phyloP scores from a whole-genome alignment of 2,329 filamentous ascomycete genomes.

The Pseudophaeomoniella oleicola region DNA sequence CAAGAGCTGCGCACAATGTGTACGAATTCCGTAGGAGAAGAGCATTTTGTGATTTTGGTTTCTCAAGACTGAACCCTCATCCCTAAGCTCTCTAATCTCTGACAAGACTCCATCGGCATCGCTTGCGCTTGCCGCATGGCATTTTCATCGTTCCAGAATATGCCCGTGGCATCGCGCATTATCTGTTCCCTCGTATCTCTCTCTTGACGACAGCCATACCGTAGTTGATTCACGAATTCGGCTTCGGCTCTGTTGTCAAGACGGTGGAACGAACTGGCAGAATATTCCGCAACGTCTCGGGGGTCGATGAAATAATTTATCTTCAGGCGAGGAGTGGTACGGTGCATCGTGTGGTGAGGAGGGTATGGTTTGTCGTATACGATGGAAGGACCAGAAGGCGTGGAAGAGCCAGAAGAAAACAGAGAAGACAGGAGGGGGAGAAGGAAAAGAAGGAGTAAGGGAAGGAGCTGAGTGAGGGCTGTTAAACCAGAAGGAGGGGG shows the following conservation, averaged over 20 bases:
- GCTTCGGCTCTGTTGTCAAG: conserved; percentile 68
- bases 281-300: conserved; percentile 56
- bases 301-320: conserved; percentile 81
- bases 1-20: too few species aligned
- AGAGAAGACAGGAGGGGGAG: conserved; percentile 70
- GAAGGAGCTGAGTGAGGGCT: conserved; percentile 61
- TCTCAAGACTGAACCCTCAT: conserved; percentile 16
- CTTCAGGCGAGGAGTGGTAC: conserved; percentile 54
- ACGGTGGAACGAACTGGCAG: conserved; percentile 51
- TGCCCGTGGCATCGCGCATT: conserved; percentile 67
- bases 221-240: conserved; percentile 53
- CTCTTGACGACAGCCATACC: conserved; percentile 62
- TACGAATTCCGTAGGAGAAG: too few species aligned
- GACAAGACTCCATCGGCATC: conserved; percentile 47
- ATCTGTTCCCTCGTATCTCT: conserved; percentile 48
- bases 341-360: conserved; percentile 57
- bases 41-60: too few species aligned
- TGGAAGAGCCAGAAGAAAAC: conserved; percentile 43
- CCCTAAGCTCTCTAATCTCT: conserved; percentile 37
- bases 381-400: conserved; percentile 49
- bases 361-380: conserved; percentile 57
- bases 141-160: conserved; percentile 68
- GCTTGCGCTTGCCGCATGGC: conserved; percentile 59
- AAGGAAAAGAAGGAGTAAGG: conserved; percentile 78
- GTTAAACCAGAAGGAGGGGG: conserved; percentile 34